These are phyloP conservation scores for Veloporphyrellus conicus DNA, from an alignment of 1,284 basidiomycete species.

Conservation along the genomic window DNA sequence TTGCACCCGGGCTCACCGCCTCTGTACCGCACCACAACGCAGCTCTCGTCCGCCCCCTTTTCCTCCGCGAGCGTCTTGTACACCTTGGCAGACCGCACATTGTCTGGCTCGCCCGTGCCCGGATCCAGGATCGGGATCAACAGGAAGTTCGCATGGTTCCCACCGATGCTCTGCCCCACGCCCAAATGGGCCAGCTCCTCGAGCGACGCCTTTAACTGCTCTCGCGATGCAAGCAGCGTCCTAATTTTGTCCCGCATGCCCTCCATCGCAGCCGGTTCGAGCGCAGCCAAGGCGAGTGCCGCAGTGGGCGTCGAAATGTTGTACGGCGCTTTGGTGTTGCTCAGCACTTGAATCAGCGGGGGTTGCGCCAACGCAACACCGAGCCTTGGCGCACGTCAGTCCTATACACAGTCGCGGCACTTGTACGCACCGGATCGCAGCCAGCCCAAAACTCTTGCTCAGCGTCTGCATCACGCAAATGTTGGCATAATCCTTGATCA, in stretches of 20 bases:
- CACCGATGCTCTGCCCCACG: conserved; percentile 73
- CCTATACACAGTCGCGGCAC: background rate
- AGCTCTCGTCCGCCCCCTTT: conserved; percentile 75
- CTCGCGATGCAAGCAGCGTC: conserved; percentile 60
- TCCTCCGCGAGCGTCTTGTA: conserved; percentile 87
- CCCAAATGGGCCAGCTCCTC: conserved; percentile 46
- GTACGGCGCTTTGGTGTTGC: conserved; percentile 97
- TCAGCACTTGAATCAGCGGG: conserved; percentile 84
- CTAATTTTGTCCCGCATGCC: conserved; percentile 66
- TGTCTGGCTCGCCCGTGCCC: conserved; percentile 52
- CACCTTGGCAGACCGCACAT: conserved; percentile 59
- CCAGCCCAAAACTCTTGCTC: conserved; percentile 94
- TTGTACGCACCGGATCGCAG: conserved; percentile 76
- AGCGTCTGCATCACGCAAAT: conserved; percentile 92
- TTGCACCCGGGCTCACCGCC: conserved; percentile 84
- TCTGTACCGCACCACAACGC: conserved; percentile 88
- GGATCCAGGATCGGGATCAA: conserved; percentile 72
- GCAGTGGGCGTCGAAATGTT: conserved; percentile 93
- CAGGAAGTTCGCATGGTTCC: conserved; percentile 90
- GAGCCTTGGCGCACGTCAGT: conserved; percentile 42
- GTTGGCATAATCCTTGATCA: conserved; percentile 84
- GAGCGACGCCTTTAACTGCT: conserved; percentile 49
- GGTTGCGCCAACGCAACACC: conserved; percentile 90
- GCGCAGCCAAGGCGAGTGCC: conserved; percentile 75
- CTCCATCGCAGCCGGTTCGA: conserved; percentile 60